Conservation (phyloP, 2,329 filamentous ascomycete species). For the Clonostachys byssicola region DNA sequence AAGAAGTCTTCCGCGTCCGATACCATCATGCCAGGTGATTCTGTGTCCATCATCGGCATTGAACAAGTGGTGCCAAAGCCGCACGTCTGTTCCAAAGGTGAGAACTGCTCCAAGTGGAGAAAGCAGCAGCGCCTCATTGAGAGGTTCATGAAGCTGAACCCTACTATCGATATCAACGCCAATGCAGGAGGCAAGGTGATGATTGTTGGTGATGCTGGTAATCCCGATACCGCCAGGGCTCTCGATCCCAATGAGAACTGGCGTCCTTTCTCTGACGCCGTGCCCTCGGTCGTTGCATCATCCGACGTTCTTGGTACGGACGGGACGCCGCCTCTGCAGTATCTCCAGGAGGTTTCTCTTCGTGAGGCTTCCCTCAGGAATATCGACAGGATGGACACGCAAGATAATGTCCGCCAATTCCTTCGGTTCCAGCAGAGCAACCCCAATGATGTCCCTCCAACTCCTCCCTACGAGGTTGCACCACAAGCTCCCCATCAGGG, state of each 20-base stretch:
- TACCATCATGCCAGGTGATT: conserved; percentile 73
- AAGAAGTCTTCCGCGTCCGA: conserved; percentile 49
- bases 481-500: conserved; percentile 48
- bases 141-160: conserved; percentile 71
- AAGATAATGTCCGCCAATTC: conserved; percentile 91
- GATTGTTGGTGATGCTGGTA: conserved; percentile 75
- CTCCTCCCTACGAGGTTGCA: conserved; percentile 65
- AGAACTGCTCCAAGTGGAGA: conserved; percentile 77
- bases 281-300: conserved; percentile 83
- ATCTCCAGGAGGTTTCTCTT: conserved; percentile 56
- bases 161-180: conserved; percentile 49
- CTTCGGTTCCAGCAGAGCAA: conserved; percentile 71
- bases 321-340: conserved; percentile 56
- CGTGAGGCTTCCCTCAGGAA: conserved; percentile 63
- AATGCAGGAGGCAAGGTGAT: conserved; percentile 62
- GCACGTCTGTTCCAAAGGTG: conserved; percentile 81
- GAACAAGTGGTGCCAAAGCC: conserved; percentile 83
- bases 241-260: conserved; percentile 48
- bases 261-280: conserved; percentile 69
- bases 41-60: conserved; percentile 87
- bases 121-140: conserved; percentile 76
- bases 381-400: conserved; percentile 71
- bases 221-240: conserved; percentile 60
- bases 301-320: conserved; percentile 82
- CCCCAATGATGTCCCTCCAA: conserved; percentile 56